phyloP scores from a whole-genome alignment of 2,329 filamentous ascomycete genomes.

The Dryadomyces quercivorus region DNA sequence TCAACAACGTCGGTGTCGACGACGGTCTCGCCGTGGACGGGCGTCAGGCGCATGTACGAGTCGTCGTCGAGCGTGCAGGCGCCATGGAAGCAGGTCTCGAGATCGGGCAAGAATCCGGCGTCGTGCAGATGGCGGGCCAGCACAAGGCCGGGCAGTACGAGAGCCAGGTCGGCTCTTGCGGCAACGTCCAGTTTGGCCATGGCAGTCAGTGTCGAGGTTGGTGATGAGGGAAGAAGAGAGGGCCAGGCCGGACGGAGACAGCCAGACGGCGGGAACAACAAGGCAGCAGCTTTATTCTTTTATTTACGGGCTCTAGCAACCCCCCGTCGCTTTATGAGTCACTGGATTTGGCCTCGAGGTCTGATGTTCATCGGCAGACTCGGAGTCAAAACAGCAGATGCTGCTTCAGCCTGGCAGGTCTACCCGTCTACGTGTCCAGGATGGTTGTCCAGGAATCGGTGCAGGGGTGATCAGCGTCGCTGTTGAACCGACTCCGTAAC shows the following conservation, averaged over 20 bases:
- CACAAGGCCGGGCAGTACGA: conserved; percentile 1
- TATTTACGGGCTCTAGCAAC: too few species aligned
- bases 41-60: neutral
- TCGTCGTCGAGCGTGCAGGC: neutral
- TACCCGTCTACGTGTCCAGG: too few species aligned
- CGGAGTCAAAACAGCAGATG: neutral
- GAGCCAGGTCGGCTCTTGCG: neutral
- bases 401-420: neutral
- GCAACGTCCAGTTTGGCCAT: neutral
- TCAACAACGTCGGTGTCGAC: neutral
- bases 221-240: neutral
- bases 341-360: neutral
- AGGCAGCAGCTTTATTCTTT: too few species aligned
- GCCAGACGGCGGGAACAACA: too few species aligned
- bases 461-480: too few species aligned
- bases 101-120: neutral
- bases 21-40: neutral
- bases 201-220: neutral
- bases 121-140: neutral
- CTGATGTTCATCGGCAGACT: neutral
- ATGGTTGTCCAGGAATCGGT: too few species aligned
- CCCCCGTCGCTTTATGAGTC: neutral
- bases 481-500: too few species aligned
- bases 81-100: neutral
- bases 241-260: too few species aligned